Evolutionary conservation across 1,284 basidiomycete genomes (phyloP), one percentile per base, ranked within the genome.

Genomic region (Cutaneotrichosporon mucoides): DNA sequence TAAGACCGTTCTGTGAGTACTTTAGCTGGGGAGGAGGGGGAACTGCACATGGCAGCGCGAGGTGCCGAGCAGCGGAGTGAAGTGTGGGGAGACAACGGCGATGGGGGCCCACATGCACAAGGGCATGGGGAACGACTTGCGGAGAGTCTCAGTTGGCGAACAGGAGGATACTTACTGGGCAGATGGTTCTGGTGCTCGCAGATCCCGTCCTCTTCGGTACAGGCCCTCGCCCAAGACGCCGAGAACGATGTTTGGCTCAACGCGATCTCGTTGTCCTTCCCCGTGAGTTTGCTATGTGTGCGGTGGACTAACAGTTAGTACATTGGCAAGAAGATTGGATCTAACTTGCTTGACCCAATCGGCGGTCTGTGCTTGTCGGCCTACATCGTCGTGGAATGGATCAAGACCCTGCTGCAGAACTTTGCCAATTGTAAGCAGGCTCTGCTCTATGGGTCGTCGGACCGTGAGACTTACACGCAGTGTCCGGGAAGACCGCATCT

Each of bases 231-330:
- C 2, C 79, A 80, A 59, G 81, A 82, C 63, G 82, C 82, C 7
- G 79, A 82, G 68, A 83, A 83, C 66, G 82, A 83, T 61, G 77
- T 79, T 10, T 80, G 81, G 45, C 81, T 84, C 72, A 84, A 84
- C 70, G 70, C 80, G 34, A 80, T 82, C 66, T 83, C 82, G 7
- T 75, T 84, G 13, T 69, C 81, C 33, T 84, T 84, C 65, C 83
- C 83, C 1, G 78, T 80, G 54, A 45, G 80, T 38, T 69, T 65
- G 66, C 34, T 13, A 11, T 40, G 59, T 35, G 35, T n/a, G n/a
- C n/a, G n/a, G n/a, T n/a, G n/a, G n/a, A n/a, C 60, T 63, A 45
- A 61, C 61, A 16, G 11, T 35, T 49, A 76, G 71, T 76, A 66
- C 56, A 62, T 79, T 13, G 79, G 79, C 2, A 62, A 69, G 12